Evolutionary conservation across 108 stramenopile genomes (phyloP).

Genomic region (Cyclotella distinguenda): DNA sequence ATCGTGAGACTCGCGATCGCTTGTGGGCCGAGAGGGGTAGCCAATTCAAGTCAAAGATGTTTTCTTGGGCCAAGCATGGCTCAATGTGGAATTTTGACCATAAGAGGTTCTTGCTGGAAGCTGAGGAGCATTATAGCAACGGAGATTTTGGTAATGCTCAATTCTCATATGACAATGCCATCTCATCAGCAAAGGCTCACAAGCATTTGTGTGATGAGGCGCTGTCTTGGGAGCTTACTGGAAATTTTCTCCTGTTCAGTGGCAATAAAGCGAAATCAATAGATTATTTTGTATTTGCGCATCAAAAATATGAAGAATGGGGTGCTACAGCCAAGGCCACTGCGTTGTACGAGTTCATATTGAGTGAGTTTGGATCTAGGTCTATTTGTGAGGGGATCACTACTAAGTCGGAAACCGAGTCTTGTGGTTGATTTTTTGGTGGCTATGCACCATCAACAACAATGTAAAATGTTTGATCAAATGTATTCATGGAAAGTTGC

Average conservation of each 20-base stretch:
- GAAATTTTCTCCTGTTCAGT: constrained; percentile 11
- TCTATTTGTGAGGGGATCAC: no score
- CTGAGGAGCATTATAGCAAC: constrained; percentile 11
- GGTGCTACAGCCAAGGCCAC: constrained; percentile 15
- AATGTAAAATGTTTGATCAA: no score
- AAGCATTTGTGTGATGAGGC: constrained; percentile 22
- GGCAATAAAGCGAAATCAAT: background rate
- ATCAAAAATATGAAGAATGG: constrained; percentile 19
- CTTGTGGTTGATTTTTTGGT: no score
- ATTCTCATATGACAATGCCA: constrained; percentile 15
- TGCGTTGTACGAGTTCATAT: background rate
- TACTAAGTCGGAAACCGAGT: no score
- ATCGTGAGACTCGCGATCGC: constrained; percentile 1
- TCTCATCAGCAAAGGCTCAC: constrained; percentile 8
- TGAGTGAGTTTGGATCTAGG: no score
- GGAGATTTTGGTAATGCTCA: background rate
- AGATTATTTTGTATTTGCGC: constrained; percentile 9
- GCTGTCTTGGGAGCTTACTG: constrained; percentile 3
- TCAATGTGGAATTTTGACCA: constrained; percentile 18
- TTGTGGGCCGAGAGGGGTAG: background rate
- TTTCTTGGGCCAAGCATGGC: background rate
- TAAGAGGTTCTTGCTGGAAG: constrained; percentile 18
- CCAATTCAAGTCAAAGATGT: constrained; percentile 2
- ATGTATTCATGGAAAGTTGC: no score
- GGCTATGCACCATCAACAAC: no score